Conservation (phyloP, 495 filamentous ascomycete species). For the Penicillium flavigenum region DNA sequence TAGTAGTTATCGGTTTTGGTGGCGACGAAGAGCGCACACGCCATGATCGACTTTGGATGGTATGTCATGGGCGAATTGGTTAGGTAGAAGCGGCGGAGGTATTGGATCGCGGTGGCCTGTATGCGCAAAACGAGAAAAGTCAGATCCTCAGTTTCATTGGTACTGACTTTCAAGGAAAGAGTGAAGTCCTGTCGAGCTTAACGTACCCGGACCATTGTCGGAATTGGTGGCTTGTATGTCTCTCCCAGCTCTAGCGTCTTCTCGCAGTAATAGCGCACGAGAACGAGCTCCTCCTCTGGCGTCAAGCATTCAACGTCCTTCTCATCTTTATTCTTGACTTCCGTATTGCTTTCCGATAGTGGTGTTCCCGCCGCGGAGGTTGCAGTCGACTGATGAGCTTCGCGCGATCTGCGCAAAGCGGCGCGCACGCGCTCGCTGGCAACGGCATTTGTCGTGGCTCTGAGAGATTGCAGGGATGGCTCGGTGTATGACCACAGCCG, state of each 20-base stretch:
- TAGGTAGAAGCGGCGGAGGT: slow-evolving; percentile 90
- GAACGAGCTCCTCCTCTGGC: slow-evolving; percentile 72
- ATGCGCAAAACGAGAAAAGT: background rate
- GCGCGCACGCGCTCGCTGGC: slow-evolving; percentile 70
- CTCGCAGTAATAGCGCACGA: slow-evolving; percentile 78
- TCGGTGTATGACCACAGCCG: slow-evolving; percentile 91
- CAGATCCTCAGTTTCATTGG: background rate
- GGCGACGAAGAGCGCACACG: slow-evolving; percentile 84
- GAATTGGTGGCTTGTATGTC: slow-evolving; percentile 72
- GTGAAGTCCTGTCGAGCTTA: background rate
- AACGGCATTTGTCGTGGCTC: slow-evolving; percentile 70
- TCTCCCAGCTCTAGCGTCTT: slow-evolving; percentile 73
- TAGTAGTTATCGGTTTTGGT: slow-evolving; percentile 88
- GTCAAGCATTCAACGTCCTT: slow-evolving; percentile 70
- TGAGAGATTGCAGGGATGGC: slow-evolving; percentile 62
- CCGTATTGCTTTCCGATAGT: slow-evolving; percentile 33
- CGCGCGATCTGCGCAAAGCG: slow-evolving; percentile 53
- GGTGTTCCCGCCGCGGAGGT: slow-evolving; percentile 43
- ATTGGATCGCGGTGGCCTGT: slow-evolving; percentile 86
- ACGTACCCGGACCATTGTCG: slow-evolving; percentile 73
- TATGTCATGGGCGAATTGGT: slow-evolving; percentile 95
- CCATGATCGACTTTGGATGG: slow-evolving; percentile 80
- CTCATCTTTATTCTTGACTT: slow-evolving; percentile 35
- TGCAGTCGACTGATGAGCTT: slow-evolving; percentile 37
- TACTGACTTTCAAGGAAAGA: background rate